Conservation (phyloP, 1,139 yeast genomes). For the Protomyces gravidus region DNA sequence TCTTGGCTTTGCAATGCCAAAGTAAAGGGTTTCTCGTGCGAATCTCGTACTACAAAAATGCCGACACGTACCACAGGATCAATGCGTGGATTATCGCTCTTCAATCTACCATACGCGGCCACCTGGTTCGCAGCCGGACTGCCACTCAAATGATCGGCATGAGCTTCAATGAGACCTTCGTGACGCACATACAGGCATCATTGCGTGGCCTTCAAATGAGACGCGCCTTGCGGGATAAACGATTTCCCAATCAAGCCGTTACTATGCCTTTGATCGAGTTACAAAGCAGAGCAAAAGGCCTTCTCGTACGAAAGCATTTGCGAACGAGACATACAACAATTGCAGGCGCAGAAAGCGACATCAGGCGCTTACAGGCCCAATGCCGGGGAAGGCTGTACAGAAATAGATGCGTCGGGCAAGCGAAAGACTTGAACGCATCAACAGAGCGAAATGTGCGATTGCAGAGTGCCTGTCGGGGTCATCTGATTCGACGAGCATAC, state of each 20-base stretch:
- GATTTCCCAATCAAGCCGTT: not conserved
- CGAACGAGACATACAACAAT: not conserved
- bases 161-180: conserved; percentile 1
- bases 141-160: not conserved
- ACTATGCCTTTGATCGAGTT: not conserved
- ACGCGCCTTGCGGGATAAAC: not conserved
- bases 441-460: too few relatives aligned
- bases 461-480: too few relatives aligned
- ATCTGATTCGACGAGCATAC: not conserved
- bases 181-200: not conserved
- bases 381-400: not conserved
- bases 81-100: conserved; percentile 37
- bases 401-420: not conserved
- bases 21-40: conserved; percentile 40
- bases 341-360: not conserved
- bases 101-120: conserved; percentile 43
- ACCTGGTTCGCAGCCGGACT: not conserved
- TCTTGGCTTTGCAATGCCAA: conserved; percentile 39
- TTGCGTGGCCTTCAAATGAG: conserved; percentile 2
- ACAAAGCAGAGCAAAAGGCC: not conserved
- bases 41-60: conserved; percentile 29
- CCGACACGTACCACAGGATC: conserved; percentile 28
- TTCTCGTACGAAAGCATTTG: not conserved
- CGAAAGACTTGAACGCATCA: not conserved
- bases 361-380: not conserved